phyloP scores from a whole-genome alignment of 2,329 filamentous ascomycete species.

The Karstenula rhodostoma region DNA sequence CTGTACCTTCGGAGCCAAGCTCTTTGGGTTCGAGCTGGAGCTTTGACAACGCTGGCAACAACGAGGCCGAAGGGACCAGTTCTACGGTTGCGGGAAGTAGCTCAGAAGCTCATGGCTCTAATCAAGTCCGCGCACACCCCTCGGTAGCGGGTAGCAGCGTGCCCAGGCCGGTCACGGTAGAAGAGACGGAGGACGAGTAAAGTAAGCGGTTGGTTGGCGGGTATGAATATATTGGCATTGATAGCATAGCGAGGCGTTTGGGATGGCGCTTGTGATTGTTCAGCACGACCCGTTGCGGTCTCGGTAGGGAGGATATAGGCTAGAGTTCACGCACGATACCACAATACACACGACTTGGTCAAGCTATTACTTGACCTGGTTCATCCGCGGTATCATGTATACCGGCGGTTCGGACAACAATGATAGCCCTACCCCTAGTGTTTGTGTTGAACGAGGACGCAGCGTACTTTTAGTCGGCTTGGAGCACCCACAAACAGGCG shows the following conservation, averaged over 20 bases:
- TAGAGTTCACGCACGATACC: constrained; percentile 13
- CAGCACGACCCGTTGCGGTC: background rate
- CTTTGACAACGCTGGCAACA: constrained; percentile 41
- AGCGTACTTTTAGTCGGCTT: too few relatives aligned
- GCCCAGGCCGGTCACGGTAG: constrained; percentile 35
- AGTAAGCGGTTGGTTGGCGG: constrained; percentile 18
- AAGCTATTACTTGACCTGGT: background rate
- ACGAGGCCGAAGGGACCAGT: constrained; percentile 38
- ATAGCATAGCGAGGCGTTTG: constrained; percentile 49
- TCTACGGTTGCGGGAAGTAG: constrained; percentile 38
- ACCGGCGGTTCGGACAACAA: too few relatives aligned
- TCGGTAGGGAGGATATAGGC: constrained; percentile 31
- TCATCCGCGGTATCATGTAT: background rate
- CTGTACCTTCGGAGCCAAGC: constrained; percentile 40
- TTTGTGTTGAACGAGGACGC: too few relatives aligned
- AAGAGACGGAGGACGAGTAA: constrained; percentile 43
- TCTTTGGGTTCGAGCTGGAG: constrained; percentile 49
- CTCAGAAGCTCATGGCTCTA: constrained; percentile 27
- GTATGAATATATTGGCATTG: constrained; percentile 25
- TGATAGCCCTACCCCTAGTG: too few relatives aligned
- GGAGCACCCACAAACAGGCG: too few relatives aligned
- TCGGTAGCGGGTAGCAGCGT: background rate
- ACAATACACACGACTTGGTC: background rate
- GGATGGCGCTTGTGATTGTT: constrained; percentile 31
- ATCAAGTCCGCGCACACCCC: background rate